Conservation (phyloP, 148 eudicot genomes). For the Camellia japonica region DNA sequence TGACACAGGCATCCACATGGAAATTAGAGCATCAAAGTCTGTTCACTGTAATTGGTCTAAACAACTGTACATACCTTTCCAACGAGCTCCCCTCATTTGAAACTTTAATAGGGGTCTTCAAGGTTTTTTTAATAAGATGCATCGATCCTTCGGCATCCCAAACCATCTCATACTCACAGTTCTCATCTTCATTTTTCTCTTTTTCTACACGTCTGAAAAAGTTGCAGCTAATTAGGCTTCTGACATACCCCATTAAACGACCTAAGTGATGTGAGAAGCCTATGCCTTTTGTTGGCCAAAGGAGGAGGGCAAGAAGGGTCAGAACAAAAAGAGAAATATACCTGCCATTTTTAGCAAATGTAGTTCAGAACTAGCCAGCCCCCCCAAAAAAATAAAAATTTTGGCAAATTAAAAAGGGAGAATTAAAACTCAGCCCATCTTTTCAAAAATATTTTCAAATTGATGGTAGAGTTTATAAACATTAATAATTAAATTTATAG, state of each 20-base stretch:
- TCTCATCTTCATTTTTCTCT: constrained; percentile 89
- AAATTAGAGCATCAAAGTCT: background rate
- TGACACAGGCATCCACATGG: background rate
- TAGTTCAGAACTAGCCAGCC: constrained; percentile 20
- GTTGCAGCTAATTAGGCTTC: constrained; percentile 23
- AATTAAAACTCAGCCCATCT: background rate
- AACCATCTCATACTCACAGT: constrained; percentile 78
- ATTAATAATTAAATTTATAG: too few relatives aligned
- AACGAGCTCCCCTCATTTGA: constrained; percentile 44
- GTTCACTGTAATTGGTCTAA: background rate
- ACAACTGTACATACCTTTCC: constrained; percentile 51
- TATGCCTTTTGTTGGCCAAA: constrained; percentile 72
- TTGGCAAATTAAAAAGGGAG: background rate
- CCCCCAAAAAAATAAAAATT: background rate
- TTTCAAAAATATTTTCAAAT: too few relatives aligned
- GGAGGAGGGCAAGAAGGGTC: constrained; percentile 55
- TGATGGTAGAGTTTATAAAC: too few relatives aligned
- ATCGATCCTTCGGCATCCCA: constrained; percentile 98
- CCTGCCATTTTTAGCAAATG: constrained; percentile 48
- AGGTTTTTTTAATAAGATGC: constrained; percentile 78
- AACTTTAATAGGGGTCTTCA: constrained; percentile 25
- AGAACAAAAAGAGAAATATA: constrained; percentile 61
- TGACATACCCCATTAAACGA: constrained; percentile 29
- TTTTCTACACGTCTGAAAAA: constrained; percentile 38
- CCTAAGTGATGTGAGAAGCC: constrained; percentile 34